Conservation (phyloP, 2,329 filamentous ascomycete genomes). For the Thielaviopsis musarum region DNA sequence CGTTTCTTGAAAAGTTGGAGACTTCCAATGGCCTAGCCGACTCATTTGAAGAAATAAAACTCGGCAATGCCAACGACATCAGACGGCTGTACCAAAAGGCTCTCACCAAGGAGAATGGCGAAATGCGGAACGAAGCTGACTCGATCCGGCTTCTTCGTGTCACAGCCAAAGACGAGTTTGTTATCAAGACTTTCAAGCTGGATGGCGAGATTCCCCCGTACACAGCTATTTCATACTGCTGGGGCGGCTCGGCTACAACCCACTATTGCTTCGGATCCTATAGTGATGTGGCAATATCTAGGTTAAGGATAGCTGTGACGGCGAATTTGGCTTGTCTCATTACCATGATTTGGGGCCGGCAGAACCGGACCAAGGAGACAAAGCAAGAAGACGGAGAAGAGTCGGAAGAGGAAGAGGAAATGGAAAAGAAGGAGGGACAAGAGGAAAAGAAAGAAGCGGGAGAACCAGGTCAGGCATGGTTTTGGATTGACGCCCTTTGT, state of each 20-base stretch:
- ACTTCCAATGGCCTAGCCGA: too few species aligned
- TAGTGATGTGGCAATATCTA: neutral
- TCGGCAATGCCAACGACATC: neutral
- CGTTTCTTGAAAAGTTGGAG: neutral
- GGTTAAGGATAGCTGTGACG: neutral
- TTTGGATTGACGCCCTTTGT: constrained; percentile 16
- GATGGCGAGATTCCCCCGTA: neutral
- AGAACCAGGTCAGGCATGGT: neutral
- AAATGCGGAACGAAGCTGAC: neutral
- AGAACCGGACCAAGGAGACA: too few species aligned
- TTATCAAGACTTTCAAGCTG: neutral
- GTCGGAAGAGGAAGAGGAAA: too few species aligned
- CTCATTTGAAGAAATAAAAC: neutral
- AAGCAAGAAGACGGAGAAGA: too few species aligned
- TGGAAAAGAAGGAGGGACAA: too few species aligned
- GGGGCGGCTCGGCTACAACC: neutral
- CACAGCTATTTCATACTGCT: neutral
- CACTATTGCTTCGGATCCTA: neutral
- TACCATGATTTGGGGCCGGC: neutral
- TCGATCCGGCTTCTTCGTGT: neutral
- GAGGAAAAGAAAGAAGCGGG: too few species aligned
- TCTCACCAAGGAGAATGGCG: neutral
- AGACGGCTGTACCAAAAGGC: neutral
- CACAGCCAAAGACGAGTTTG: neutral
- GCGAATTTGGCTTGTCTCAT: neutral